Percentiles rank a stretch among this genome's conserved stretches.
phyloP scores from a whole-genome alignment of 1,284 basidiomycete genomes.

The Naganishia albida region DNA sequence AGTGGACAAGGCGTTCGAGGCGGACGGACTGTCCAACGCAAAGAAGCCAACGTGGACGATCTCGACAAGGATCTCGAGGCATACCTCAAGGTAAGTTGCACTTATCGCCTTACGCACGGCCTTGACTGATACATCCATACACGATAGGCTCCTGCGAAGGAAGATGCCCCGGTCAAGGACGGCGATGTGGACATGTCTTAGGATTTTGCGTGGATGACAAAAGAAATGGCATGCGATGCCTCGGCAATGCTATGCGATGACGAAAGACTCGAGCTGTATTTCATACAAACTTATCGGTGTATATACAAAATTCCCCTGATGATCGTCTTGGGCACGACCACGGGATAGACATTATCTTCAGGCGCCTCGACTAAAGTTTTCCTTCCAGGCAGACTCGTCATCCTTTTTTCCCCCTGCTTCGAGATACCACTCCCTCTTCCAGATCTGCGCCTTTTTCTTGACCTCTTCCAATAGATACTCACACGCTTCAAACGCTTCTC shows the following conservation, averaged over 20 bases:
- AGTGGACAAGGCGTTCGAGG: constrained; percentile 23
- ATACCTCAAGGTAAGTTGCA: constrained; percentile 65
- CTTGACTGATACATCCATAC: neutral
- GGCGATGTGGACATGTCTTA: constrained; percentile 50
- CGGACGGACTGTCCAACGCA: constrained; percentile 14
- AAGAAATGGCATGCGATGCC: neutral
- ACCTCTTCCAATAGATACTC: constrained; percentile 80
- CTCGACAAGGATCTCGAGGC: constrained; percentile 87
- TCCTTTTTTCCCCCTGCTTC: constrained; percentile 60
- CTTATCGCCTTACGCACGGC: constrained; percentile 55
- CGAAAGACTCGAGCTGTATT: neutral
- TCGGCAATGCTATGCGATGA: no score
- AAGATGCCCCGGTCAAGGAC: constrained; percentile 18
- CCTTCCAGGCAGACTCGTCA: constrained; percentile 71
- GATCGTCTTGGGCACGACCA: neutral
- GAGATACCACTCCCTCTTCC: constrained; percentile 81
- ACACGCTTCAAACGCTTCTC: constrained; percentile 75
- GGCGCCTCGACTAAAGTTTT: constrained; percentile 55
- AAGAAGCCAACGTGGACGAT: constrained; percentile 70
- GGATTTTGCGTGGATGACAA: constrained; percentile 30
- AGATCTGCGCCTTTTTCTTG: constrained; percentile 78
- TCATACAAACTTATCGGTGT: neutral
- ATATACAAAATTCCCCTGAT: neutral
- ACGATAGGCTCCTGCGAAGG: constrained; percentile 12
- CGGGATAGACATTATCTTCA: neutral